phyloP scores from a whole-genome alignment of 306 rosid genomes.

The Sicyos baderoa region DNA sequence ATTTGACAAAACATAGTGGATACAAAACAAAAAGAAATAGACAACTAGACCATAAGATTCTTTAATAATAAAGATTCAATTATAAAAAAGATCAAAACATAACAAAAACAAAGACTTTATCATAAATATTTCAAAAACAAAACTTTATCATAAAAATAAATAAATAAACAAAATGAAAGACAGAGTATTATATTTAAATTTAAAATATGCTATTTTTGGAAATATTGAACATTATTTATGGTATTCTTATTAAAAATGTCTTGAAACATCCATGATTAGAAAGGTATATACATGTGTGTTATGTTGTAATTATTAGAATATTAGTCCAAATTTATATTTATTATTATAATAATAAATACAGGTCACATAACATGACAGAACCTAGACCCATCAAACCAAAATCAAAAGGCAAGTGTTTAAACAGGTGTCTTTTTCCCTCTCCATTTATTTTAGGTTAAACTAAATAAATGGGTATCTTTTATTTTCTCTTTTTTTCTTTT shows the following conservation, averaged over 20 bases:
- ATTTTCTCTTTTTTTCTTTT: too few species aligned
- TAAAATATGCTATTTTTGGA: not conserved
- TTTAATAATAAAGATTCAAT: not conserved
- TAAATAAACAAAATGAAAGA: not conserved
- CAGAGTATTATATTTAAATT: not conserved
- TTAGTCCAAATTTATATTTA: not conserved
- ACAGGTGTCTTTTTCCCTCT: not conserved
- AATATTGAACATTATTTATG: not conserved
- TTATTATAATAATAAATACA: not conserved
- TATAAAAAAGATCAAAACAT: not conserved
- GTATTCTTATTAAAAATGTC: not conserved
- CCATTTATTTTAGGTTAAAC: not conserved
- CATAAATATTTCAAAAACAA: too few species aligned
- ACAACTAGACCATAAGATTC: not conserved
- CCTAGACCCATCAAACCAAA: constrained; percentile 2
- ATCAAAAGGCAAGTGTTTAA: constrained; percentile 6
- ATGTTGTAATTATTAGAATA: constrained; percentile 8
- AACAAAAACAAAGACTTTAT: not conserved
- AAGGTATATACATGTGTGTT: not conserved
- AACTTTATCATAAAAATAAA: too few species aligned
- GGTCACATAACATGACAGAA: constrained; percentile 7
- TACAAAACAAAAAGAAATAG: not conserved
- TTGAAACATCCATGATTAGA: constrained; percentile 11
- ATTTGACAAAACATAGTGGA: not conserved
- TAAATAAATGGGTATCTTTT: not conserved